Evolutionary conservation across 495 filamentous ascomycete species (phyloP), one percentile per base, ranked within the genome.

Genomic region (Hyphodiscus hymeniophilus): DNA sequence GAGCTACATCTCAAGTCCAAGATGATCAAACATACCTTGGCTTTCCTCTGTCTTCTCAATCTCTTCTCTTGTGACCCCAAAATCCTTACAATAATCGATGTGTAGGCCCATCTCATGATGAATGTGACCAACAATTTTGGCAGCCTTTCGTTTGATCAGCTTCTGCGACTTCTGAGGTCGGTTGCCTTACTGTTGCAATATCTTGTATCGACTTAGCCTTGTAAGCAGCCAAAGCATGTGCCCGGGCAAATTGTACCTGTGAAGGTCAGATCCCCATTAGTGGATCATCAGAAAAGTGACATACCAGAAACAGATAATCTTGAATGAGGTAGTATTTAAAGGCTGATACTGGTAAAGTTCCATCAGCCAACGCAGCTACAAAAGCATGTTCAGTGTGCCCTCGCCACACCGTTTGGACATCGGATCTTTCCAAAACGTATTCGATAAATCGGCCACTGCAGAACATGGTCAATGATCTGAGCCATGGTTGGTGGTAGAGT

Each of bases 241-340:
- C 86, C 47, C 89, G 72, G 8, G 87, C 80, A 65, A 91, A 96
- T 60, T 95, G 89, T 30, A 86, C 73, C 85, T 89, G 48, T 11
- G 10, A 21, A 18, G 17, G 31, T 53, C 15, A 53, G 47, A 32
- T 32, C 23, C 3, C 21, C n/a, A 18, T 1, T 7, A 31, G 42
- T 21, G 35, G 8, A 26, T n/a, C 11, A 21, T 24, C 18, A 23
- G 15, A 12, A 15, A 8, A 45, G 43, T n/a, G 3, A 58, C 67
- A 54, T 47, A 94, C 85, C 17, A 95, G 69, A 56, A 88, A 95
- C 24, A 94, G 66, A 62, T 95, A 95, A 60, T 95, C 89, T 56
- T 95, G 89, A 18, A 90, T 73, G 34, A 95, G 70, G 57, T 95
- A 95, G 39, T 83, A 71, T 62, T 89, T 89, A 67, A 95, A 95